Evolutionary conservation across 202 grass and related monocot genomes (phyloP), one percentile per base, ranked within the genome.

Genomic region (Setaria italica): DNA sequence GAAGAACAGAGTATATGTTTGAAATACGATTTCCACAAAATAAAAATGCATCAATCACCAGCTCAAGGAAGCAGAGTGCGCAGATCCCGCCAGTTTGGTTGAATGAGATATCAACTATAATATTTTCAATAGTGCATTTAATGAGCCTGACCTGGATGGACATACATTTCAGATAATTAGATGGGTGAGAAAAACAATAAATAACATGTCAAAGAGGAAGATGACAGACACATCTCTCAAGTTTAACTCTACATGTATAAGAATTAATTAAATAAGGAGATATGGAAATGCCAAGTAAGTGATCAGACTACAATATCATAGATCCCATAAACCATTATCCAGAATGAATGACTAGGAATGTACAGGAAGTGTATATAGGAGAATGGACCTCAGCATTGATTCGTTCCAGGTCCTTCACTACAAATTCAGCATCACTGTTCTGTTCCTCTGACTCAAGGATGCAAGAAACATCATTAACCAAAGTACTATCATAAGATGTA

Each of bases 81-180:
- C 94, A 92, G 67, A 96, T 91, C 63, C 97, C 97, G 0, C 97
- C 97, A 60, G 91, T 95, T 79, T 99, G 97, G 70, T 99, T 99
- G 84, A 99, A 99, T 75, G 97, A 99, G 19, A 99, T 94, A 48
- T 99, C 97, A 37, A 96, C 87, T 13, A 91, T 79, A 84, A 96
- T 89, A 91, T 99, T 91, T 78, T 79, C 83, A 82, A 99, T 88
- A 73, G 94, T 85, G 91, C 97, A 99, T 85, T 99, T 99, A 86
- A 99, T 91, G 76, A 99, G 90, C 82, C 85, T 89, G 59, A 99
- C 97, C 97, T 99, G 90, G 69, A 73, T 77, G 19, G 63, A 69
- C 25, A 56, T 76, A 74, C 7, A 85, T 68, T 49, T 11, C 69
- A 33, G 5, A 83, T 74, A 80, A 68, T 90, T 47, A 86, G 80